Evolutionary conservation across 345 rosid species (phyloP), one percentile per base, ranked within the genome.

Genomic region (Linum usitatissimum): DNA sequence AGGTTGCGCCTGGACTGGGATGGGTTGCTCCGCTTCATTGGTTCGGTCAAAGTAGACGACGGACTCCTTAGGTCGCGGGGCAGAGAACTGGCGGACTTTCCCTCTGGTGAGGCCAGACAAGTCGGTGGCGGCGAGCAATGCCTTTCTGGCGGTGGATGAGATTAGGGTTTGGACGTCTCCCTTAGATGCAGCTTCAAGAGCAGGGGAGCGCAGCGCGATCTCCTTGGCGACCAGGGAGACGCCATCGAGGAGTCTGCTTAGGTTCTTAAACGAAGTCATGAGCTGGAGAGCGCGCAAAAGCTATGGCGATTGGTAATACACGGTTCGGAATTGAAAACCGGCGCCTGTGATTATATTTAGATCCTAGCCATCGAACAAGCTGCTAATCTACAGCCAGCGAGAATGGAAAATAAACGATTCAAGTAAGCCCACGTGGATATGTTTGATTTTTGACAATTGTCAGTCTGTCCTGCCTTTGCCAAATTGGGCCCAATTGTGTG

Each of bases 101-200:
- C 97, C 96, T 64, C 74, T 84, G 12, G 96, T 86, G 30, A 93
- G 84, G 53, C 96, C 94, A 14, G 87, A 70, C 14, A 90, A 49
- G 67, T 93, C 96, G 64, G 96, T 86, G 73, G 85, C 90, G 18
- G 92, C 74, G 30, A 87, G 81, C 7, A 93, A 42, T 48, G 78
- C 90, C 18, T 75, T 82, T 70, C 82, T 93, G 48, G 85, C 79
- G 1, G 88, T 67, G 19, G 87, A 82, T 15, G 78, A 38, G 9
- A 86, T 63, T 60, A 88, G 77, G 61, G 80, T 80, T 71, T 80
- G 79, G 48, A 87, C 63, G 70, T 85, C 91, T 57, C 86, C 87
- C 3, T 65, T 68, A 17, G 78, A 75, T 40, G 83, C 79, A 38
- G 71, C 36, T 9, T 70, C 71, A 62, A 79, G 30, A 63, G 78